Base-by-base conservation (phyloP, 495 filamentous ascomycete genomes). In the Lasiosphaeriaceae sp. region DNA sequence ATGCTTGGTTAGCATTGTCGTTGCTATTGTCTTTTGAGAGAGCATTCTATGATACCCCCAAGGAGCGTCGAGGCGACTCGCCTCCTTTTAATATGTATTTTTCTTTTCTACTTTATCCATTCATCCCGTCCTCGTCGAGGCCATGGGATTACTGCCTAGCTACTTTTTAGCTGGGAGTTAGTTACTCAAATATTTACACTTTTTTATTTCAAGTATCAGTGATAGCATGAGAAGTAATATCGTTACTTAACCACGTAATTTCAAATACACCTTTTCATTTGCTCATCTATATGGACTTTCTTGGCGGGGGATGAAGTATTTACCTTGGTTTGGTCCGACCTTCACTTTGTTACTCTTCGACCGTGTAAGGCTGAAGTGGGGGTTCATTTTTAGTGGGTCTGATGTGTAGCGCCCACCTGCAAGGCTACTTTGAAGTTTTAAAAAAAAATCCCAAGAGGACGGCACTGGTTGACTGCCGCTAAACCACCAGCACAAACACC, bases 401-500 rank as follows among this genome's bases (percentile, higher is more conserved):
- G 54, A 43, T 7, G 19, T n/a, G 43, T 19, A 7, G 12, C 43
- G 20, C 43, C 19, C 21, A 22, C 22, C 17, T 20, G 46, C 56
- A 47, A 65, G 59, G 62, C 62, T 65, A 49, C 37, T 43, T 12
- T 22, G 1, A 37, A 45, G 39, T 34, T 12, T 35, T 5, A 16
- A 7, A 73, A 76, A 74, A 76, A 74, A 50, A 50, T 21, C 39
- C 29, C 48, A 35, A 16, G 34, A 39, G 46, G n/a, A 21, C 0
- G 8, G 24, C 1, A 29, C 6, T 31, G 2, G 22, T 22, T 8
- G 47, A 22, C 16, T 3, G 12, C 22, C 47, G 12, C 47, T 34
- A 26, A 50, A 4, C 11, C 22, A 29, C 23, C 47, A 50, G 17
- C 24, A 3, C 47, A 50, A 31, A 16, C 24, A 26, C 24, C 41